Evolutionary conservation across 805 yeast genomes (phyloP), one percentile per base, ranked within the genome.

Genomic region (Torulaspora delbrueckii): DNA sequence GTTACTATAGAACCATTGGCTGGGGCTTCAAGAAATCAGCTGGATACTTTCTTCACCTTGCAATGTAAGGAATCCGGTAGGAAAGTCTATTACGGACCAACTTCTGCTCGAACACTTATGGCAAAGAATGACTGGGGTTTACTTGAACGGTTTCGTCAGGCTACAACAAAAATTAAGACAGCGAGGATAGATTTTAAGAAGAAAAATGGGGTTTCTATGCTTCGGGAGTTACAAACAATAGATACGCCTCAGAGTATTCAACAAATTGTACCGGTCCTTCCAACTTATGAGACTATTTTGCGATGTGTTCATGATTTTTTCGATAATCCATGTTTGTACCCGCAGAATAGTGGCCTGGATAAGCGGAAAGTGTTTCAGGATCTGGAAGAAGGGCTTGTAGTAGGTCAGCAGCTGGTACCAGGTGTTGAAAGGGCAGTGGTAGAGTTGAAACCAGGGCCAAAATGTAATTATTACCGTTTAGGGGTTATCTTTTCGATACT

Each of bases 401-500:
- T 28, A 40, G 45, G 45, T 30, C 31, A 43, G 48, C 37, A 33
- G 12, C 26, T 13, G 22, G 35, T 13, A 33, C 36, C 10, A 4
- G 31, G 14, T 27, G 45, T 42, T 12, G 48, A 32, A 26, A 34
- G 23, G 16, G 49, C 35, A 8, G 36, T 46, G 14, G 37, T 39
- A 12, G 41, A 38, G 12, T 31, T 55, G 9, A 25, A 18, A 3
- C 53, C 51, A 9, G 40, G 49, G 2, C 32, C 22, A 0, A 63
- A 62, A 33, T 46, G 48, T 13, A 64, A 63, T 32, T 61, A 53
- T 38, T 66, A 55, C 42, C 58, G 52, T 14, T 51, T 57, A 7
- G 70, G 62, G 10, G 56, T 63, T 3, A 50, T 66, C 1, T 18
- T 64, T 5, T 46, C 47, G 45, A 55, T 66, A 8, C 25, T 65